A percentile compares a stretch with the other conserved stretches of the same genome.
Conservation (phyloP, 2,329 filamentous ascomycete species). For the Tympanopsis confertula region DNA sequence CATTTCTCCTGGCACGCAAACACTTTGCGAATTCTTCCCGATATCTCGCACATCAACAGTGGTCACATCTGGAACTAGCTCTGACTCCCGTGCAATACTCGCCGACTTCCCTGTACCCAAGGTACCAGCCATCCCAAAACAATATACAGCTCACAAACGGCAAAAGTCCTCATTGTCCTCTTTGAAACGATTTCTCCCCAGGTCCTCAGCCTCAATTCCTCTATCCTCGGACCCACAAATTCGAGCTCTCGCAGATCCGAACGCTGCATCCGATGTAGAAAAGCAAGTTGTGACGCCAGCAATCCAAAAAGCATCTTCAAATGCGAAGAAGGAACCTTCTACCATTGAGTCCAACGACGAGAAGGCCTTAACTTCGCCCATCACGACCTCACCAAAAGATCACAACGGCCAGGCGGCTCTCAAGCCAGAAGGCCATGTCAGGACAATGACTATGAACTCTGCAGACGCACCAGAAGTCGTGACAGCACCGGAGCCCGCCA, state of each 20-base stretch:
- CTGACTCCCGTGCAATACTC: no score
- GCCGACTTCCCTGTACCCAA: slow-evolving; percentile 11
- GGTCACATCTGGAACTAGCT: background rate
- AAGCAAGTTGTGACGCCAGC: no score
- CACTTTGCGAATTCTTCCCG: background rate
- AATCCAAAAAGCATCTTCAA: no score
- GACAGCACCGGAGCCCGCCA: slow-evolving; percentile 10
- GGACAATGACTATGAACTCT: slow-evolving; percentile 17
- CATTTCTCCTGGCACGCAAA: background rate
- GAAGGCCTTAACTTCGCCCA: no score
- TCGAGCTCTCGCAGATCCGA: slow-evolving; percentile 12
- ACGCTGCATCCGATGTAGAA: background rate
- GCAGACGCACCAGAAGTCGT: slow-evolving; percentile 21
- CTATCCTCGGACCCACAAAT: slow-evolving; percentile 22
- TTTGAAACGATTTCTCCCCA: slow-evolving; percentile 17
- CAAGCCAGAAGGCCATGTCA: slow-evolving; percentile 2
- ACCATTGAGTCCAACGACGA: no score
- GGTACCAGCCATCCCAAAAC: slow-evolving; percentile 8
- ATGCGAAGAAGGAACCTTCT: no score
- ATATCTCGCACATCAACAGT: background rate
- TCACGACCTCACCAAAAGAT: no score
- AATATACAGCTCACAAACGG: slow-evolving; percentile 10
- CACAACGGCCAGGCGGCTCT: no score
- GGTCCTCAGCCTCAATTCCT: slow-evolving; percentile 14
- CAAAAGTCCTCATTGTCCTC: slow-evolving; percentile 20